A percentile compares a stretch with the other conserved stretches of the same genome.
Conservation (phyloP, 176 grass and related monocot species). For the Eleusine coracana region DNA sequence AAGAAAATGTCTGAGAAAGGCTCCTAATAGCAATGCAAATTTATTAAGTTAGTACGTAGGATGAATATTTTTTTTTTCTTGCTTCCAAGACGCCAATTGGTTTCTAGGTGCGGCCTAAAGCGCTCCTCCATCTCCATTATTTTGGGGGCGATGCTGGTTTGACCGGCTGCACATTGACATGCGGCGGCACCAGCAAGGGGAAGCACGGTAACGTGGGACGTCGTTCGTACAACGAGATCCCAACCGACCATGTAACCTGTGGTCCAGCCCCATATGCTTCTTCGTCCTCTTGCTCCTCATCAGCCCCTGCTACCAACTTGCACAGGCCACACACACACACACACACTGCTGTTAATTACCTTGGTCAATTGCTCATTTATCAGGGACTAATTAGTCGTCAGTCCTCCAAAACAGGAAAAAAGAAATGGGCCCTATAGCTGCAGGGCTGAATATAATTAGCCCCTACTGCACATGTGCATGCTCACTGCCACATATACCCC, state of each 20-base stretch:
- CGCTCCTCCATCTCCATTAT: no score
- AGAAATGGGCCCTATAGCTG: not conserved
- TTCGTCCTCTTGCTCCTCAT: not conserved
- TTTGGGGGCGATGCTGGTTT: not conserved
- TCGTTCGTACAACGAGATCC: constrained; percentile 42
- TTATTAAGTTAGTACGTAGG: no score
- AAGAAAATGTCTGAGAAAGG: not conserved
- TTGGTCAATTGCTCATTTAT: not conserved
- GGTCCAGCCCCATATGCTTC: constrained; percentile 27
- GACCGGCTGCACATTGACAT: constrained; percentile 8
- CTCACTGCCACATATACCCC: no score
- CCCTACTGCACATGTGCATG: not conserved
- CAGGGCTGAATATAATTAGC: not conserved
- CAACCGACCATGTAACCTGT: constrained; percentile 45
- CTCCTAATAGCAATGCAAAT: no score
- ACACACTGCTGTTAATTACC: not conserved
- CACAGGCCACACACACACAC: not conserved
- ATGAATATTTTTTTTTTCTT: no score
- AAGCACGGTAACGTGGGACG: constrained; percentile 57
- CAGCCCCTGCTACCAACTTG: not conserved
- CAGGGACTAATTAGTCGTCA: not conserved
- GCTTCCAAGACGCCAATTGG: not conserved
- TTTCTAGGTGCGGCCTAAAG: not conserved
- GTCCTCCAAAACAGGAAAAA: not conserved
- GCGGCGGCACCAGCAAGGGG: not conserved